Evolutionary conservation across 352 stramenopile species (phyloP), one percentile per base, ranked within the genome.

Genomic region (Globisporangium cederbergense): DNA sequence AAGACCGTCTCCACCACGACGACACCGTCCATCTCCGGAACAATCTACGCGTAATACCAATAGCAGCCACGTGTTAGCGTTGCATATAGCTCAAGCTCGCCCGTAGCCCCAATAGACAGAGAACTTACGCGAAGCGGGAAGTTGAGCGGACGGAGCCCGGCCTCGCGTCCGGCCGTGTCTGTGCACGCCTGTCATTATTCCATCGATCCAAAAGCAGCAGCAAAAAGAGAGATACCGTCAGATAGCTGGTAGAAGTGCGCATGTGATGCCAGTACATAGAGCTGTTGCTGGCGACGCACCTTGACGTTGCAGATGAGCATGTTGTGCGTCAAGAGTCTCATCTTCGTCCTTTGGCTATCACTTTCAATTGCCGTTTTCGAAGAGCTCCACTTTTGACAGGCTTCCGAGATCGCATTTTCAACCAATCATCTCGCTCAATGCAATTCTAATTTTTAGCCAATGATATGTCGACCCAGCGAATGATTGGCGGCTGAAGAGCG

Each of bases 281-380:
- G 2, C 40, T 45, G 51, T 3, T 20, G 14, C 4, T 34, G 5
- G 36, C 10, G 9, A 42, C 47, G 38, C 60, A 90, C 77, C 77
- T 91, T 91, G 75, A 95, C 78, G 72, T 93, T 86, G 73, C 86
- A 95, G 51, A 93, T 68, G 66, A 95, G 80, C 86, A 95, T 95
- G 70, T 95, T 95, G 75, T 95, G 86, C 22, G 83, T 95, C 45
- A 95, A 70, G 55, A 95, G 82, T 42, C 86, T 79, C 86, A 95
- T 95, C 46, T 63, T 14, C 51, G 25, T 49, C 47, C 50, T 14
- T 53, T 30, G 51, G 20, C 20, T 36, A 42, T 60, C 46, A 4
- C 25, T 56, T 40, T 42, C 28, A 43, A 57, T 42, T 20, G 51
- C 18, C 14, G 20, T 42, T 36, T 16, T 43, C 32, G 16, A 43